Percentiles rank a stretch among this genome's conserved stretches.
Conservation (phyloP, 495 filamentous ascomycete genomes). For the Trichoderma parareesei region DNA sequence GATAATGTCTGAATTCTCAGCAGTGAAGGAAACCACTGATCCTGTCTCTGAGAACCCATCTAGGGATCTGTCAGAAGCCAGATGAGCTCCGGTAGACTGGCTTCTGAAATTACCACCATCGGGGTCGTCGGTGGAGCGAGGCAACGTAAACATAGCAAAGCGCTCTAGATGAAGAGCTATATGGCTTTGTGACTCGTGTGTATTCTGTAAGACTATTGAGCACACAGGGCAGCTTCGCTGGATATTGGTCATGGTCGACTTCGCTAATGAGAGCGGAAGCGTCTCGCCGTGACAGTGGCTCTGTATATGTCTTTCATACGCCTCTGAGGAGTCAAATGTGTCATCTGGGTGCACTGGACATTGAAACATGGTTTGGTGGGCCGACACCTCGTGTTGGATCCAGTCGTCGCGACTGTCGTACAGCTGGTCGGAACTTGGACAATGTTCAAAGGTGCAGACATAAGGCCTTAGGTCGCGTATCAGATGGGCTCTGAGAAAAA, state of each 20-base stretch:
- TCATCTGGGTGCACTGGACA: constrained; percentile 1
- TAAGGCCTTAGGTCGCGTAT: constrained; percentile 23
- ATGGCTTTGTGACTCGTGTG: constrained; percentile 6
- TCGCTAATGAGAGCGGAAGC: neutral
- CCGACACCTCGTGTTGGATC: constrained; percentile 19
- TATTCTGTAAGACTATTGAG: neutral
- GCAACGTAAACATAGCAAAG: constrained; percentile 12
- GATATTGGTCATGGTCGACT: neutral
- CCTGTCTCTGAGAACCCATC: neutral
- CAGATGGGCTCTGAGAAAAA: constrained; percentile 13
- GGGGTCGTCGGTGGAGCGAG: neutral
- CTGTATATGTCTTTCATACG: neutral
- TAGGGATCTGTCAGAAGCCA: neutral
- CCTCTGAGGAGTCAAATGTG: neutral
- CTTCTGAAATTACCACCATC: neutral
- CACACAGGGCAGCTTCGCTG: constrained; percentile 10
- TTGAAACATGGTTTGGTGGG: neutral
- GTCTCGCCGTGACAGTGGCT: neutral
- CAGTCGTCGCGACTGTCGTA: constrained; percentile 23
- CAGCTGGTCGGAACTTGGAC: constrained; percentile 16
- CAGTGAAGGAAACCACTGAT: too few species aligned
- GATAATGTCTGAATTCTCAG: too few species aligned
- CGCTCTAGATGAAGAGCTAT: constrained; percentile 13
- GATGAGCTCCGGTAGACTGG: neutral
- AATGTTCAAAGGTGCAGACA: constrained; percentile 22